phyloP scores from a whole-genome alignment of 148 eudicot species.

The Heliamphora exappendiculata region DNA sequence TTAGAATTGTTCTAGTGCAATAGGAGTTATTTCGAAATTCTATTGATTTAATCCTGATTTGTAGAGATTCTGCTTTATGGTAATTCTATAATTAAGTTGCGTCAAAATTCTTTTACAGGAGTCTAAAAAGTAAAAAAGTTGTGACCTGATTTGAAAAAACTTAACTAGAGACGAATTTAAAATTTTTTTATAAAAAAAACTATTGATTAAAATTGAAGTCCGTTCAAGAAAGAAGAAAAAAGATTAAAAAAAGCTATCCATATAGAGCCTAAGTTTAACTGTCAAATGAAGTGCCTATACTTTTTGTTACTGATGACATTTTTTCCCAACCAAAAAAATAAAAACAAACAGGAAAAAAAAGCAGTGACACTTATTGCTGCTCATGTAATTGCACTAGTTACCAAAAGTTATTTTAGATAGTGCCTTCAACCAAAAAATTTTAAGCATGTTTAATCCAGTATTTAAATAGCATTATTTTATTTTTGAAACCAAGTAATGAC shows the following conservation, averaged over 20 bases:
- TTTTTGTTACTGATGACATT: neutral
- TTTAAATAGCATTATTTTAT: neutral
- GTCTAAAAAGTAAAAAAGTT: no score
- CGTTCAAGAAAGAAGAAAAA: no score
- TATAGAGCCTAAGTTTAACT: neutral
- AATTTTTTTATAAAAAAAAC: no score
- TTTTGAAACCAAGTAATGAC: neutral
- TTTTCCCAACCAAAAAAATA: neutral
- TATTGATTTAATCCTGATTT: no score
- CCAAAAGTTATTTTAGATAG: neutral
- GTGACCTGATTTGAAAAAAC: no score
- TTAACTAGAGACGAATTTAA: no score
- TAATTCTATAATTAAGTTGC: no score
- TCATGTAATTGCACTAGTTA: neutral
- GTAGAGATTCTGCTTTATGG: no score
- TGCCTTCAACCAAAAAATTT: neutral
- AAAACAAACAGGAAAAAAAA: neutral
- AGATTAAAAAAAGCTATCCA: no score
- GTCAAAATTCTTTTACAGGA: no score
- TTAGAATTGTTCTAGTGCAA: neutral
- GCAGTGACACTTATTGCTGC: neutral
- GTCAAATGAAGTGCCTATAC: neutral
- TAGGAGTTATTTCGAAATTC: no score
- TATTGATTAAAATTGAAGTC: no score
- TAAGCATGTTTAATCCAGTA: neutral